These are phyloP conservation scores for Fusarium humuli DNA, from an alignment of 2,329 filamentous ascomycete species.

Conservation along the genomic window DNA sequence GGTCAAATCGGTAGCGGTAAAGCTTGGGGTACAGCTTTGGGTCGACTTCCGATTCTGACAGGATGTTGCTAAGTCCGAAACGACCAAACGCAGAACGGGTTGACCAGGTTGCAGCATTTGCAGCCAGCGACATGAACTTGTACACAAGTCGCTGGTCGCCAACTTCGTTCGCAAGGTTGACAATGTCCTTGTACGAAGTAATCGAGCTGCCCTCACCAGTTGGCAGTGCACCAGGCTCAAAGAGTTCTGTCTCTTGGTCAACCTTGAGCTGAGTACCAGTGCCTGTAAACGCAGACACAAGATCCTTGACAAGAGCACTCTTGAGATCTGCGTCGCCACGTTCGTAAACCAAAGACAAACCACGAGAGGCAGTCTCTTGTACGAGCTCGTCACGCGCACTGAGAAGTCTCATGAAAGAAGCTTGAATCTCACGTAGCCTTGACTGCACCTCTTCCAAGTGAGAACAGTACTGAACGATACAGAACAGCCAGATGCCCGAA, in stretches of 20 bases:
- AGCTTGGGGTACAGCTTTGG: slow-evolving; percentile 96
- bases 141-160: slow-evolving; percentile 97
- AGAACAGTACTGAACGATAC: slow-evolving; percentile 89
- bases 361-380: slow-evolving; percentile 93
- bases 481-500: slow-evolving; percentile 94
- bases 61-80: slow-evolving; percentile 90
- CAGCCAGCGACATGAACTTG: slow-evolving; percentile 97
- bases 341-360: slow-evolving; percentile 92
- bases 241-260: slow-evolving; percentile 89
- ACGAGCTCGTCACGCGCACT: slow-evolving; percentile 92
- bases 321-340: slow-evolving; percentile 85
- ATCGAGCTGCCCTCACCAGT: slow-evolving; percentile 90
- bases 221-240: slow-evolving; percentile 88
- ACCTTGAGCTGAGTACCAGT: slow-evolving; percentile 81
- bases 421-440: slow-evolving; percentile 81
- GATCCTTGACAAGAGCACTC: slow-evolving; percentile 84
- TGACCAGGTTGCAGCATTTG: slow-evolving; percentile 96
- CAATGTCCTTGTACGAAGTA: slow-evolving; percentile 97
- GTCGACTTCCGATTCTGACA: slow-evolving; percentile 88
- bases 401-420: slow-evolving; percentile 87
- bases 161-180: slow-evolving; percentile 94
- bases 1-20: slow-evolving; percentile 94
- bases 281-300: slow-evolving; percentile 90
- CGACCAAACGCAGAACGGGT: slow-evolving; percentile 95
- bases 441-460: slow-evolving; percentile 79